Percentiles rank a stretch among this genome's conserved stretches.
Evolutionary conservation across 2,329 filamentous ascomycete species (phyloP).

Genomic region (Cercospora sp.): DNA sequence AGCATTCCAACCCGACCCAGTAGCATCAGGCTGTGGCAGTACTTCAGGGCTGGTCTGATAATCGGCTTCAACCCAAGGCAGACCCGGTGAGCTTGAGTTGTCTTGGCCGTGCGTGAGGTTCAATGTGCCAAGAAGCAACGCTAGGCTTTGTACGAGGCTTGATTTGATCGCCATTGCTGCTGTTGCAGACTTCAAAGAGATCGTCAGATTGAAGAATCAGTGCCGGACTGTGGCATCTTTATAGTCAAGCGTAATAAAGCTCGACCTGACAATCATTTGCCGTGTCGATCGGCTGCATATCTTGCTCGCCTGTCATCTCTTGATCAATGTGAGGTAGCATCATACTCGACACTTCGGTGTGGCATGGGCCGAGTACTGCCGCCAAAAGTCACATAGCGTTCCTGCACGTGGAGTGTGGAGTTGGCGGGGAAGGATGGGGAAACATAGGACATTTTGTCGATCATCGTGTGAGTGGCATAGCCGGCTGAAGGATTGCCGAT

Average conservation of each 20-base stretch:
- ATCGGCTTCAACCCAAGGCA: background rate
- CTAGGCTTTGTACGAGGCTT: background rate
- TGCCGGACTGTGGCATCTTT: background rate
- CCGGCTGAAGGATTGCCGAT: background rate
- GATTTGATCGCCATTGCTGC: background rate
- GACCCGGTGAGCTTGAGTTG: constrained; percentile 7
- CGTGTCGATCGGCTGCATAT: background rate
- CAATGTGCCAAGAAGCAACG: background rate
- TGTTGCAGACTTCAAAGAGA: background rate
- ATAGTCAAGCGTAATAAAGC: background rate
- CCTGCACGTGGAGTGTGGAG: background rate
- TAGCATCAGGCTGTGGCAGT: constrained; percentile 28
- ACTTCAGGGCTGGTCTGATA: constrained; percentile 10
- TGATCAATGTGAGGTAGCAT: background rate
- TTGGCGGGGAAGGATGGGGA: background rate
- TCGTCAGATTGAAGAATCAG: background rate
- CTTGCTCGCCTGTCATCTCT: background rate
- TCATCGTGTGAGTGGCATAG: background rate
- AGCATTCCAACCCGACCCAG: constrained; percentile 35
- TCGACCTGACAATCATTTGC: background rate
- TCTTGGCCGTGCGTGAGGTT: background rate
- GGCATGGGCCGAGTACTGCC: background rate
- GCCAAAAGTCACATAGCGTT: background rate
- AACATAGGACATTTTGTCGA: background rate
- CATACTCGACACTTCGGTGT: background rate